Base-by-base conservation (phyloP, 805 yeast genomes). In the Ogataea paraovalis region DNA sequence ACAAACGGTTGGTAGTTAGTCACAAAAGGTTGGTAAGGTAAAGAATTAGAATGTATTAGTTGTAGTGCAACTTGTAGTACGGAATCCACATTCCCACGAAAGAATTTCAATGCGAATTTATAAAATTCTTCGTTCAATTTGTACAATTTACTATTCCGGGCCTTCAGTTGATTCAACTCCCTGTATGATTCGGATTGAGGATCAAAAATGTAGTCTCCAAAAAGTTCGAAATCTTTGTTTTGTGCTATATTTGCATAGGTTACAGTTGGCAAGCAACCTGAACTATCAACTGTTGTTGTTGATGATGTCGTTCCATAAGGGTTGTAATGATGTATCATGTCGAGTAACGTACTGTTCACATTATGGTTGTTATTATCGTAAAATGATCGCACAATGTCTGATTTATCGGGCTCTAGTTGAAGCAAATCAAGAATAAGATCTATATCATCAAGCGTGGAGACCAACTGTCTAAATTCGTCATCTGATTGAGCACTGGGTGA, bases 21-120 rank as follows among this genome's bases (percentile, higher is more conserved):
- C 9, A 25, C 28, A 10, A 30, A 20, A 9, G 16, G 20, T 18
- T 20, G 41, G n/a, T 34, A 16, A 8, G 14, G 4, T 19, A 46
- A 20, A 18, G 43, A 41, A 13, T 34, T 46, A 23, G 48, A 51
- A 18, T 66, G 48, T 7, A 70, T 55, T 19, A 64, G 49, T 1
- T 63, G 48, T 8, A 51, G 43, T 2, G 75, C 72, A 12, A 70
- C 48, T 2, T 61, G 55, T 8, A 76, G 46, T 0, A 76, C 76
- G 42, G 61, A 67, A 18, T 53, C 52, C 1, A 71, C 50, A 47
- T 78, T 70, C 3, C 81, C 82, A n/a, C 67, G 50, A 55, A 70
- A 78, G 54, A 73, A 76, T 14, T 49, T 59, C 4, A 79, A 42
- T 12, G 73, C 71, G 13, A 64, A 56, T 19, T 60, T 51, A 33